Percentiles rank a stretch among this genome's conserved stretches.
phyloP scores from a whole-genome alignment of 805 yeast genomes.

The Candida maltosa region DNA sequence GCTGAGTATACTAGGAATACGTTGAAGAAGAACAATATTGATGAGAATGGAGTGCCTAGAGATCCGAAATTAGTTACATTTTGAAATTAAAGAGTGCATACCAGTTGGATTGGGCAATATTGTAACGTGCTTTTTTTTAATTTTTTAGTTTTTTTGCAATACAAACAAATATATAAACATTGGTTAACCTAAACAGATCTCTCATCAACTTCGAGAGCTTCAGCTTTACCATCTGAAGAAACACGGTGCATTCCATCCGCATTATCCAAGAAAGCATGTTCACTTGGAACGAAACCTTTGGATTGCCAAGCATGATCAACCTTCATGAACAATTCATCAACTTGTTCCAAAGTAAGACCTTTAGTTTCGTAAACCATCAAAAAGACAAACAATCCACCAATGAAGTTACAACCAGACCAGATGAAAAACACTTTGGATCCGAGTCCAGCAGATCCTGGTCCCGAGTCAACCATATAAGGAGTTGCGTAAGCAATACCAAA shows the following conservation, averaged over 20 bases:
- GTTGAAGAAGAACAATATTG: slow-evolving; percentile 52
- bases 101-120: no score
- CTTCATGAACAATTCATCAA: slow-evolving; percentile 35
- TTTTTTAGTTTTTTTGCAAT: no score
- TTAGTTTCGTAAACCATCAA: slow-evolving; percentile 36
- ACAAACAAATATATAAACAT: no score
- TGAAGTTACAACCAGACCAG: slow-evolving; percentile 40
- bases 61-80: slow-evolving; percentile 65
- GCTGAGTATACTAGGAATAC: slow-evolving; percentile 42
- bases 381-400: slow-evolving; percentile 32
- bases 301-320: slow-evolving; percentile 35
- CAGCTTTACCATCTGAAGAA: slow-evolving; percentile 17
- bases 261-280: slow-evolving; percentile 32
- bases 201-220: slow-evolving; percentile 8
- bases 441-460: slow-evolving; percentile 36
- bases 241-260: slow-evolving; percentile 7
- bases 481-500: slow-evolving; percentile 41
- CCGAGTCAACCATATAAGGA: slow-evolving; percentile 39
- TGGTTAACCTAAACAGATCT: slow-evolving; percentile 9
- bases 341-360: slow-evolving; percentile 40
- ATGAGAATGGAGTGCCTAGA: slow-evolving; percentile 61
- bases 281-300: slow-evolving; percentile 26
- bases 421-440: slow-evolving; percentile 40
- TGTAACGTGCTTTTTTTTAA: no score
- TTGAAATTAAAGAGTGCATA: no score